Base-by-base conservation (phyloP, 2,329 filamentous ascomycete genomes). In the Leptographium lundbergii region DNA sequence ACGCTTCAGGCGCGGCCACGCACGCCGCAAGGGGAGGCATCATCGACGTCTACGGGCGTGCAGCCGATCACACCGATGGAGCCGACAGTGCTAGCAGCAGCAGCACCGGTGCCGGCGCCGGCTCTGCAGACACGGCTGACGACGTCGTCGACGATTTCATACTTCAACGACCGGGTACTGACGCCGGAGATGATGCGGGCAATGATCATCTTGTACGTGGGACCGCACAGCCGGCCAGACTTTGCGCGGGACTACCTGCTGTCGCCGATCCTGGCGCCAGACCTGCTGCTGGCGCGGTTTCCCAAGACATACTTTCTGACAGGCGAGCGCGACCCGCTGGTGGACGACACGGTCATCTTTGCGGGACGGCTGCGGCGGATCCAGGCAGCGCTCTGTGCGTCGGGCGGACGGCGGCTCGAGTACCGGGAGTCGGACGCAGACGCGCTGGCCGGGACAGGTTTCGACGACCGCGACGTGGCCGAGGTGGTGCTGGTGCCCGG, bases 111-210 rank as follows among this genome's bases (percentile, higher is more conserved):
- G 66, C 72, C 81, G 6, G 62, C 81, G 78, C 54, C 73, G 79
- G 0, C 74, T 9, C 9, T 96, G 62, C 85, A 82, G 65, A 97
- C 94, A 1, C 84, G 91, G n/a, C 81, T 99, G 11, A 91, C 92
- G 19, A 95, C 92, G 69, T 91, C 90, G 0, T 92, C 87, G n/a
- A 95, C 96, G 84, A 95, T 99, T 42, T 96, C 92, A 0, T 97
- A 97, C 73, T 95, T 96, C 71, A 94, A 95, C 70, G 94, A 99
- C 71, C 87, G 94, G 32, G 88, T 99, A 32, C 79, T 99, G 17
- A 92, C 90, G 0, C 92, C 94, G 0, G 94, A 99, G 72, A 96
- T 97, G 90, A 96, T 97, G 87, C 88, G 94, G 36, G 90, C 91
- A 63, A 97, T 99, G 91, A 96, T 99, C 64, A 95, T 99, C 64